Conservation (phyloP, 139 green algal genomes). For the Desmodesmus armatus region DNA sequence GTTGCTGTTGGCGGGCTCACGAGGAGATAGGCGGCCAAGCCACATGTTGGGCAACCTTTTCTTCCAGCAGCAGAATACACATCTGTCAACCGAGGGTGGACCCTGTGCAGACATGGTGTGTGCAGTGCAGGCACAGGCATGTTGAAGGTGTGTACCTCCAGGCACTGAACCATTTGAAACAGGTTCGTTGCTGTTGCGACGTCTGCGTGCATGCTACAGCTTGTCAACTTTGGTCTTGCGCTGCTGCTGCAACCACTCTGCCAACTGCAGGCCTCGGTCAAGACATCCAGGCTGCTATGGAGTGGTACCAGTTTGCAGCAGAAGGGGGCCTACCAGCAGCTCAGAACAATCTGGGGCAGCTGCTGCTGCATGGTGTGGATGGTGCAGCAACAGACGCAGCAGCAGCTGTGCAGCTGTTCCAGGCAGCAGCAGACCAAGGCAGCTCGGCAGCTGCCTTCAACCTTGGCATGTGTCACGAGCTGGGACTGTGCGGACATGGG, state of each 20-base stretch:
- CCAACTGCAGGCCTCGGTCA: background rate
- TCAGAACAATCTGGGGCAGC: background rate
- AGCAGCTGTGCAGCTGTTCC: background rate
- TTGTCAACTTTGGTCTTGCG: no score
- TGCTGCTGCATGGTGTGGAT: background rate
- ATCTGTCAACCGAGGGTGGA: no score
- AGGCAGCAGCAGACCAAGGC: constrained; percentile 18
- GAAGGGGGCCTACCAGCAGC: background rate
- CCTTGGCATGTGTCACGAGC: background rate
- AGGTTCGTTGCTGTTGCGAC: no score
- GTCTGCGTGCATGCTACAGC: background rate
- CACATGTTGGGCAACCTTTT: no score
- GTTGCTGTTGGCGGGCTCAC: no score
- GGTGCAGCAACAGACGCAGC: background rate
- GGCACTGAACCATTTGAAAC: no score
- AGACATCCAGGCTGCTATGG: background rate
- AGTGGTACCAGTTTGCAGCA: constrained; percentile 6
- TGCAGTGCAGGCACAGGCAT: no score
- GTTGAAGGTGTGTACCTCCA: no score
- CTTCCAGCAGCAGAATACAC: no score
- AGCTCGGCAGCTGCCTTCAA: background rate
- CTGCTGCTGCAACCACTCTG: background rate
- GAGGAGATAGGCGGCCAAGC: no score
- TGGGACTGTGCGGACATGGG: background rate
- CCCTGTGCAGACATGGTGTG: no score